Evolutionary conservation across 1,139 yeast species (phyloP), one percentile per base, ranked within the genome.

Genomic region (Taphrina wiesneri): DNA sequence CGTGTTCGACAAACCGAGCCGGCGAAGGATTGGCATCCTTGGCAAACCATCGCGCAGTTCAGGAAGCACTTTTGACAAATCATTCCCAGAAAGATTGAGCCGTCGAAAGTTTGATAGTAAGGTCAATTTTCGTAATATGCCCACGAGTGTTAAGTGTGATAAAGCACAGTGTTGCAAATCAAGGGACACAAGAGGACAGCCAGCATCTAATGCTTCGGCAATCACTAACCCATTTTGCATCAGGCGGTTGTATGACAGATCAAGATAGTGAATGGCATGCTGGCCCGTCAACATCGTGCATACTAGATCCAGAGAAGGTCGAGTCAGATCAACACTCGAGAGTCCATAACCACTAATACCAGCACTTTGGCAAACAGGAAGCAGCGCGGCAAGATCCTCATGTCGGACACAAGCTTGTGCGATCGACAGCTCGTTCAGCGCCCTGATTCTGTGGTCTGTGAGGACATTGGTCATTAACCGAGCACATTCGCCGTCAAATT

Each of bases 81-180:
- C 46, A 26, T 43, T 41, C 6, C 56, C 53, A 13, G 39, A 34
- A 15, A 62, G 32, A 59, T 53, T 41, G 28, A 62, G 53, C 15
- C 59, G 45, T 21, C 65, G 36, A 19, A 62, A 62, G 32, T 62
- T 53, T 23, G 65, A 57, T 28, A 62, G 26, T 13, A n/a, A 19
- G 2, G 46, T 43, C 3, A 53, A 17, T 17, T 25, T 30, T n/a
- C 11, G 19, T 39, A 62, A 6, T 3, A 62, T 36, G 23, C 13
- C 30, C 3, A 15, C 23, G 21, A 62, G n/a, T 11, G 25, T 32
- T n/a, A 13, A 9, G 9, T 32, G 3, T 5, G 47, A 17, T 17
- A 62, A 39, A 13, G 19, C 23, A 25, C 65, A 62, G 25, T 23
- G 19, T 41, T 30, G 32, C 13, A 62, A 30, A 17, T 43, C 65